Evolutionary conservation across 495 filamentous ascomycete genomes (phyloP).

Genomic region (Pyrenopolyporus hunteri): DNA sequence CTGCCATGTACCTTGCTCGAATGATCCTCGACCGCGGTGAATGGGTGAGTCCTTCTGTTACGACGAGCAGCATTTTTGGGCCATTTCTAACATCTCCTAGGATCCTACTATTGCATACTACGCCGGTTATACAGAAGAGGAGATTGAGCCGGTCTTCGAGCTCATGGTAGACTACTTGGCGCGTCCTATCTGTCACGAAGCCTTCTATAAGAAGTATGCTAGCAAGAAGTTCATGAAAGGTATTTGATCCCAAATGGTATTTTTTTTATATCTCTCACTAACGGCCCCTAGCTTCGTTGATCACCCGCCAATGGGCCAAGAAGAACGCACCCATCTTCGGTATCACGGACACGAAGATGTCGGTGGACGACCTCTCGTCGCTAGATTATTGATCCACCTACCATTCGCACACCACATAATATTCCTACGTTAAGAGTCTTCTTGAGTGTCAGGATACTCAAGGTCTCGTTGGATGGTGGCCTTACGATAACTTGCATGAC

Average conservation of each 20-base stretch:
- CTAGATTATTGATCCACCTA: slow-evolving; percentile 17
- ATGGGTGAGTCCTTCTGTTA: slow-evolving; percentile 70
- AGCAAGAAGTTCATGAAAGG: slow-evolving; percentile 99
- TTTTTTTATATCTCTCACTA: slow-evolving; percentile 17
- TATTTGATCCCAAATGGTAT: slow-evolving; percentile 46
- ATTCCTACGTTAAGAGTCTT: slow-evolving; percentile 30
- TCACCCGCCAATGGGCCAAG: slow-evolving; percentile 93
- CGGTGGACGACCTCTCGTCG: slow-evolving; percentile 50
- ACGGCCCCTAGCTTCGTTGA: slow-evolving; percentile 74
- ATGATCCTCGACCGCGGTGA: slow-evolving; percentile 85
- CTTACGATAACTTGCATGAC: slow-evolving; percentile 39
- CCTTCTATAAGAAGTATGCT: slow-evolving; percentile 99
- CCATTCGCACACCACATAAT: slow-evolving; percentile 15
- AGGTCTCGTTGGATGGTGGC: slow-evolving; percentile 41
- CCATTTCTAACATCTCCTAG: slow-evolving; percentile 51
- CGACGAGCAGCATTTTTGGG: not conserved
- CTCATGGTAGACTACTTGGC: slow-evolving; percentile 96
- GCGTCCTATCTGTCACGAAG: slow-evolving; percentile 86
- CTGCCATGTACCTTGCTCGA: slow-evolving; percentile 92
- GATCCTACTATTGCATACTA: slow-evolving; percentile 91
- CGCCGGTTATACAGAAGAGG: slow-evolving; percentile 88
- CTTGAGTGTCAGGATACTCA: slow-evolving; percentile 38
- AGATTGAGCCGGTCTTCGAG: slow-evolving; percentile 89
- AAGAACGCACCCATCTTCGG: slow-evolving; percentile 61
- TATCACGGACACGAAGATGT: slow-evolving; percentile 47